Conservation (phyloP, 768 basidiomycete species). For the Russula griseocarnosa region DNA sequence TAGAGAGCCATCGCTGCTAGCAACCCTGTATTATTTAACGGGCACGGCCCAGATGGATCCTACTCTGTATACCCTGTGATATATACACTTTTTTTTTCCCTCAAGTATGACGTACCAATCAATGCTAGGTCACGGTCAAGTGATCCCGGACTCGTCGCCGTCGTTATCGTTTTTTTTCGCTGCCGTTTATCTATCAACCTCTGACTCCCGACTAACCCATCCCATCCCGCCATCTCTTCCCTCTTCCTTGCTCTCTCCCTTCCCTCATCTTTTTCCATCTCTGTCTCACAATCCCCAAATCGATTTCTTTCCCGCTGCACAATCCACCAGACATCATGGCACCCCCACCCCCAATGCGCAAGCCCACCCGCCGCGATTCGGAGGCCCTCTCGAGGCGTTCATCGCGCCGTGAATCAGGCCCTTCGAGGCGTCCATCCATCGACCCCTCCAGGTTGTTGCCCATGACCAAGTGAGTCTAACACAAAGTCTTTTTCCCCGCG, state of each 20-base stretch:
- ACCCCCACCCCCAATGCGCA: constrained; percentile 40
- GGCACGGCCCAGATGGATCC: not conserved
- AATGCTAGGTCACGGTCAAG: not conserved
- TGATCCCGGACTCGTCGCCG: not conserved
- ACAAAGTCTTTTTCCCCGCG: not conserved
- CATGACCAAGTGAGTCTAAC: constrained; percentile 62
- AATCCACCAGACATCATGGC: constrained; percentile 34
- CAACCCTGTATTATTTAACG: constrained; percentile 8
- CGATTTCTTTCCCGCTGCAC: not conserved
- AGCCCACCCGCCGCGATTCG: constrained; percentile 43
- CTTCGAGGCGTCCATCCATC: constrained; percentile 47
- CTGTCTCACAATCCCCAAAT: constrained; percentile 5
- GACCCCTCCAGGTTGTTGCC: constrained; percentile 72
- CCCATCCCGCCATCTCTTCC: constrained; percentile 11
- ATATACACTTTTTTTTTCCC: not conserved
- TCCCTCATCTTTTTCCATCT: not conserved
- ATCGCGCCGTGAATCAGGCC: too few relatives aligned
- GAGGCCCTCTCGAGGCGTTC: constrained; percentile 56
- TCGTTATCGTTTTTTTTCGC: not conserved
- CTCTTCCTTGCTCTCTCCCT: not conserved
- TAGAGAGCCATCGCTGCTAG: constrained; percentile 31
- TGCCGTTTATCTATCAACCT: not conserved
- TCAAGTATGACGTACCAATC: not conserved
- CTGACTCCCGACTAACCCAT: too few relatives aligned
- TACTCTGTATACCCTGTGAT: not conserved